Percentiles rank a stretch among this genome's conserved stretches.
phyloP scores from a whole-genome alignment of 495 filamentous ascomycete genomes.

The Lasiosphaeria ovina region DNA sequence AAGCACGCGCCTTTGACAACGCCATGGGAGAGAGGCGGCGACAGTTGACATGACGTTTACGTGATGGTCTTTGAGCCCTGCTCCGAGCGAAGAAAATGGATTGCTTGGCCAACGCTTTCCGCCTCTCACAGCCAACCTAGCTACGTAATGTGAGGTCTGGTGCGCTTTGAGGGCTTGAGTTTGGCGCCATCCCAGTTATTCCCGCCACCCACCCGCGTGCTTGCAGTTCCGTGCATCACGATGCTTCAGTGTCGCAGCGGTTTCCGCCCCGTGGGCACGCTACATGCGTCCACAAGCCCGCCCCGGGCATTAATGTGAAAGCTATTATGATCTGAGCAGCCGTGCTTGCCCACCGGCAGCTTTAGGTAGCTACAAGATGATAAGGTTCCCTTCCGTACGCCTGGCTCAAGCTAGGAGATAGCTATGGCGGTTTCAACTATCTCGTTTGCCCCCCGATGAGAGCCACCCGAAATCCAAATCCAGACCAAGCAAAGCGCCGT shows the following conservation, averaged over 20 bases:
- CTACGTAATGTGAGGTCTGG: not conserved
- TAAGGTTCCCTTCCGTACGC: not conserved
- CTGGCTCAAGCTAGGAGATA: no score
- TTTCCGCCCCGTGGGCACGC: not conserved
- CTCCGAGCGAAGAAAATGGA: not conserved
- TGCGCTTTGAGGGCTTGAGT: not conserved
- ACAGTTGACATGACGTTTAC: no score
- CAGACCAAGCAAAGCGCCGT: not conserved
- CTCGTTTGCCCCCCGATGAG: not conserved
- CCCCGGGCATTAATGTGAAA: conserved; percentile 10
- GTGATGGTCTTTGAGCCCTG: no score
- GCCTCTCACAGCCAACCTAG: not conserved
- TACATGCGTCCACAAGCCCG: conserved; percentile 3
- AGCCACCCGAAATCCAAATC: not conserved
- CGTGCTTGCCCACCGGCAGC: not conserved
- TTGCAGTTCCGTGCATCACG: not conserved
- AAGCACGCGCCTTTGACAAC: no score
- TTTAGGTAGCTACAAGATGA: not conserved
- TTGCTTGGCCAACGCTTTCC: not conserved
- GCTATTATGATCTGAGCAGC: not conserved
- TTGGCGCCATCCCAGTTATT: not conserved
- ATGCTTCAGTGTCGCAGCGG: not conserved
- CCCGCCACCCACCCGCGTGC: not conserved
- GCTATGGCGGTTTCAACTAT: not conserved
- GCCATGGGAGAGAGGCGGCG: no score